Evolutionary conservation across 1,139 yeast genomes (phyloP).

Genomic region (Candida sojae): DNA sequence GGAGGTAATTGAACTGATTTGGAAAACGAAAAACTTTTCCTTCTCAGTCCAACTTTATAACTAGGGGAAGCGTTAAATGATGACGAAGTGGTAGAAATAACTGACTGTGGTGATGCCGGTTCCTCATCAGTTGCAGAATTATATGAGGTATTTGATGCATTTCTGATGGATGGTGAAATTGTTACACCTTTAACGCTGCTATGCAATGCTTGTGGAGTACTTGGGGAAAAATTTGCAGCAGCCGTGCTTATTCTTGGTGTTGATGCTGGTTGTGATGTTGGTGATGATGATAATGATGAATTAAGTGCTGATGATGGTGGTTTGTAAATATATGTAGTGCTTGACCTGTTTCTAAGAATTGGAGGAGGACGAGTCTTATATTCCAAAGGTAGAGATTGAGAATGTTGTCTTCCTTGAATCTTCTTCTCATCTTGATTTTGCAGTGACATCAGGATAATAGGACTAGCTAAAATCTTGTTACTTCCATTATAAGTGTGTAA

Average conservation of each 20-base stretch:
- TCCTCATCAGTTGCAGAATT: slow-evolving; percentile 10
- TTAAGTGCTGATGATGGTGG: slow-evolving; percentile 9
- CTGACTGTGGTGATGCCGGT: slow-evolving; percentile 23
- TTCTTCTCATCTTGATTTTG: slow-evolving; percentile 8
- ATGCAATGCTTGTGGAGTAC: slow-evolving; percentile 22
- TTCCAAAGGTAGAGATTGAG: slow-evolving; percentile 34
- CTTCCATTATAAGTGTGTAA: slow-evolving; percentile 17
- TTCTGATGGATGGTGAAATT: slow-evolving; percentile 38
- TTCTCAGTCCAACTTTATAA: slow-evolving; percentile 6
- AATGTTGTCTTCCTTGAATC: slow-evolving; percentile 26
- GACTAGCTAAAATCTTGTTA: slow-evolving; percentile 35
- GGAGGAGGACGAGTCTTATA: slow-evolving; percentile 11
- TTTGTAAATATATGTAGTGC: slow-evolving; percentile 21
- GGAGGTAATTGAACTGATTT: slow-evolving; percentile 11
- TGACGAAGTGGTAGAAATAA: slow-evolving; percentile 16
- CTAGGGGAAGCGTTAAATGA: slow-evolving; percentile 9
- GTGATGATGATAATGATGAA: not conserved
- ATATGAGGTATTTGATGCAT: slow-evolving; percentile 1
- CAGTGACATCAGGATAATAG: slow-evolving; percentile 33
- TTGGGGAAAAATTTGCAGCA: slow-evolving; percentile 11
- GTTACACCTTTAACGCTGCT: slow-evolving; percentile 41
- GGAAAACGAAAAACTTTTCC: slow-evolving; percentile 14
- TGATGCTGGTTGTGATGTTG: not conserved
- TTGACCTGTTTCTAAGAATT: slow-evolving; percentile 24
- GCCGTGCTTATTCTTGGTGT: slow-evolving; percentile 11